These are phyloP conservation scores for Sclerotinia glacialis DNA, from an alignment of 2,329 filamentous ascomycete species.

Conservation along the genomic window DNA sequence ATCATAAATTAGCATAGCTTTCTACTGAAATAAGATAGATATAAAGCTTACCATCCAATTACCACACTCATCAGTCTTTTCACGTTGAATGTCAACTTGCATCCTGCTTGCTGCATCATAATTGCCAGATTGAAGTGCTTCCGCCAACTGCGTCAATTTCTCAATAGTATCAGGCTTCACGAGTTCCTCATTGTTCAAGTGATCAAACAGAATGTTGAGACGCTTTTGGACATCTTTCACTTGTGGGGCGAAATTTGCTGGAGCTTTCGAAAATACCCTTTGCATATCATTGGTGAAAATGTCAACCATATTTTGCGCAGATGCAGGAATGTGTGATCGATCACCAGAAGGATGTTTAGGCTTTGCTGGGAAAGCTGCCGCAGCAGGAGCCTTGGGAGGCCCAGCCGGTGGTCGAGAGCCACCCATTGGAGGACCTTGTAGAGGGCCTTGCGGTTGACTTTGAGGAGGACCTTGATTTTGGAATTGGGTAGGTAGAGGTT, in stretches of 20 bases:
- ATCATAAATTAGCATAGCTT: constrained; percentile 42
- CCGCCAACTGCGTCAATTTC: constrained; percentile 61
- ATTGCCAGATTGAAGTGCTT: constrained; percentile 65
- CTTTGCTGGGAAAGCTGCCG: constrained; percentile 49
- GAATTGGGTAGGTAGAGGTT: constrained; percentile 43
- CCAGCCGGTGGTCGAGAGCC: constrained; percentile 48
- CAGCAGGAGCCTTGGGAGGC: constrained; percentile 20
- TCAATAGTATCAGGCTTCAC: constrained; percentile 75
- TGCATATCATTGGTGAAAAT: constrained; percentile 82
- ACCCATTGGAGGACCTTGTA: constrained; percentile 40
- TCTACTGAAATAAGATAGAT: not conserved
- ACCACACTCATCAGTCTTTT: constrained; percentile 76
- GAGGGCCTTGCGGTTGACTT: constrained; percentile 46
- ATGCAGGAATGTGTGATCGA: constrained; percentile 79
- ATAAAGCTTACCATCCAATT: constrained; percentile 75
- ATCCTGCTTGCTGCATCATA: constrained; percentile 65
- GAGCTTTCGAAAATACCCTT: constrained; percentile 80
- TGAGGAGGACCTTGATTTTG: constrained; percentile 44
- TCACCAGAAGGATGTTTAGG: constrained; percentile 78
- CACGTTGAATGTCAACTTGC: constrained; percentile 72
- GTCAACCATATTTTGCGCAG: constrained; percentile 75
- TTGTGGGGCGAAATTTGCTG: constrained; percentile 80
- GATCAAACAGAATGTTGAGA: constrained; percentile 89
- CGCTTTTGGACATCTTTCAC: constrained; percentile 94
- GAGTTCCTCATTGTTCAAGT: constrained; percentile 92